These are phyloP conservation scores for Bipolaris gigantea DNA, from an alignment of 2,329 filamentous ascomycete genomes.

Conservation along the genomic window DNA sequence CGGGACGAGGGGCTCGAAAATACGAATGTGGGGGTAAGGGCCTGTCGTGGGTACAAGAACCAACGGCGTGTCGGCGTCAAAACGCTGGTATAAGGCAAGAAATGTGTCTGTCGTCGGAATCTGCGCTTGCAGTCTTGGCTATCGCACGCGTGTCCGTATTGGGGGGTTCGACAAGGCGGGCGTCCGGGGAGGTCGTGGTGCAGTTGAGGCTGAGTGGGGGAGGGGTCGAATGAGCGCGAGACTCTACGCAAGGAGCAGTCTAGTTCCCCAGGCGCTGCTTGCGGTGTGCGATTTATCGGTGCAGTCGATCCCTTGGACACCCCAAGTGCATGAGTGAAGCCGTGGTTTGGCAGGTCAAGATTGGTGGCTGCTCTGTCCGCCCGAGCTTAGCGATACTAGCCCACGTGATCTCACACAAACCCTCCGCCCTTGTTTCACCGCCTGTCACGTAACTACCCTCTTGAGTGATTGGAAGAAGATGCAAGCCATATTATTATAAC, in stretches of 20 bases:
- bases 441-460: neutral
- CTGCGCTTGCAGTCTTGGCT: conserved; percentile 21
- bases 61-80: neutral
- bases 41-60: conserved; percentile 5
- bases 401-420: conserved; percentile 19
- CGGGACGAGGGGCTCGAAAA: conserved; percentile 33
- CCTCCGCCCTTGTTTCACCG: neutral
- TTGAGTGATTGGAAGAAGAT: neutral
- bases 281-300: conserved; percentile 1
- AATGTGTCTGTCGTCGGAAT: conserved; percentile 8
- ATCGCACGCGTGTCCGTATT: conserved; percentile 20
- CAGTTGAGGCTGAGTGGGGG: conserved; percentile 16
- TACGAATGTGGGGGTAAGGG: conserved; percentile 31
- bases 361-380: conserved; percentile 15
- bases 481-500: neutral
- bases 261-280: neutral
- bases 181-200: conserved; percentile 13
- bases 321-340: conserved; percentile 11
- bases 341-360: conserved; percentile 19
- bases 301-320: neutral
- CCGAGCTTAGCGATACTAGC: conserved; percentile 21
- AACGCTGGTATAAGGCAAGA: neutral
- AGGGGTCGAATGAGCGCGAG: conserved; percentile 18
- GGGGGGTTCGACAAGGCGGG: conserved; percentile 11
- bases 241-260: conserved; percentile 6